Base-by-base conservation (phyloP, 2,329 filamentous ascomycete species). In the Cytospora paraplurivora region DNA sequence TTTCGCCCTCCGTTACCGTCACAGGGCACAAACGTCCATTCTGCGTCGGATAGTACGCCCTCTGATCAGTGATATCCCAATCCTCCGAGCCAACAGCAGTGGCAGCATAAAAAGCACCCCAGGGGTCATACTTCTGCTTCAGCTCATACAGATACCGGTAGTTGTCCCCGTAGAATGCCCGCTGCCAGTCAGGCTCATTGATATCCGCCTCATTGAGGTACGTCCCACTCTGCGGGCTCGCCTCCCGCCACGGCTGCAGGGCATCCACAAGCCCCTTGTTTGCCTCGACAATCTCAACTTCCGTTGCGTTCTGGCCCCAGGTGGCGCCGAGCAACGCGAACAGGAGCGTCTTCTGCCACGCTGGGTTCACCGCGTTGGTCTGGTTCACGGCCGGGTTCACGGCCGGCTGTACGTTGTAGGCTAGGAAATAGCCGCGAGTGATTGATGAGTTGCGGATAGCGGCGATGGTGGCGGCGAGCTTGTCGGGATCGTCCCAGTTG, bases 341-440 rank as follows among this genome's bases (percentile, higher is more conserved):
- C 68, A 77, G 69, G 1, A 75, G 69, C 1, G 79, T 74, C 4
- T 74, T 71, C 47, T 82, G 75, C 81, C 81, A 84, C 1, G 81
- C 81, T 3, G 81, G 77, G 67, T 81, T 81, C 49, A 82, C 74
- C 7, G 79, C 76, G 15, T 77, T 81, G 55, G 75, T 74, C 69
- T 71, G 67, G 73, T 62, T 67, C 59, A 65, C 68, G 1, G 73
- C 51, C 1, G 72, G 65, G 2, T 71, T 72, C 50, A 63, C 61
- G 12, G 44, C 54, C 7, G 54, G 54, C 47, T 38, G 56, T n/a
- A 76, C 69, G 68, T 75, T 74, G 66, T 74, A 76, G 27, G 71
- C 72, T 37, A 75, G 67, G 8, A 75, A 59, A 21, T 69, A 54
- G 44, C 70, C 68, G 4, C 71, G 73, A 3, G 69, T 69, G n/a